These are phyloP conservation scores for Thinopyrum elongatum DNA, from an alignment of 176 grass and related monocot genomes.

Conservation along the genomic window DNA sequence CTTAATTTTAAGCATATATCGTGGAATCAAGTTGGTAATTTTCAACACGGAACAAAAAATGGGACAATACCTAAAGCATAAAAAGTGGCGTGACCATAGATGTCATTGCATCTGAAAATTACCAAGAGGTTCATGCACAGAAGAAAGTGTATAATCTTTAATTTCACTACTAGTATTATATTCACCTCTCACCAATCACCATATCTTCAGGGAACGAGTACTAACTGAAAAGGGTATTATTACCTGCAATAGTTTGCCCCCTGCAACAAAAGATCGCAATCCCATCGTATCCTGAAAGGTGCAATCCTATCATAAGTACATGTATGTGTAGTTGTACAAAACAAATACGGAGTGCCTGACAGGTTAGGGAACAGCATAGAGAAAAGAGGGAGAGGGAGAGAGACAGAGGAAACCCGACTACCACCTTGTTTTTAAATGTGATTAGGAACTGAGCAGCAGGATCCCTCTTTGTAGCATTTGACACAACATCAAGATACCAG, in stretches of 20 bases:
- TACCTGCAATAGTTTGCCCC: constrained; percentile 93
- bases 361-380: constrained; percentile 14
- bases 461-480: constrained; percentile 86
- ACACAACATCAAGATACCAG: constrained; percentile 83
- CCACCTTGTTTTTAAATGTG: constrained; percentile 75
- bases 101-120: neutral
- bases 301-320: constrained; percentile 18
- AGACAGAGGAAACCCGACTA: neutral
- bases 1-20: neutral
- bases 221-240: neutral
- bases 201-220: constrained; percentile 4
- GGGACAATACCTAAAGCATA: neutral
- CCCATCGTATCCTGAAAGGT: constrained; percentile 69
- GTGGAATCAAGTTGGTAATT: neutral
- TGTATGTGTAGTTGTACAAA: neutral
- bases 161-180: constrained; percentile 3
- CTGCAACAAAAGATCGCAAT: constrained; percentile 83
- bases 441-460: constrained; percentile 89
- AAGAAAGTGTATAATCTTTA: neutral
- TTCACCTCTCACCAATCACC: neutral
- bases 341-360: neutral
- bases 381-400: neutral
- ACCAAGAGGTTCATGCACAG: neutral
- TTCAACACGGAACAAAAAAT: neutral
- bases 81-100: constrained; percentile 3